phyloP scores from a whole-genome alignment of 192 early-diverging fungal species.

The Backusella tarrabulga region DNA sequence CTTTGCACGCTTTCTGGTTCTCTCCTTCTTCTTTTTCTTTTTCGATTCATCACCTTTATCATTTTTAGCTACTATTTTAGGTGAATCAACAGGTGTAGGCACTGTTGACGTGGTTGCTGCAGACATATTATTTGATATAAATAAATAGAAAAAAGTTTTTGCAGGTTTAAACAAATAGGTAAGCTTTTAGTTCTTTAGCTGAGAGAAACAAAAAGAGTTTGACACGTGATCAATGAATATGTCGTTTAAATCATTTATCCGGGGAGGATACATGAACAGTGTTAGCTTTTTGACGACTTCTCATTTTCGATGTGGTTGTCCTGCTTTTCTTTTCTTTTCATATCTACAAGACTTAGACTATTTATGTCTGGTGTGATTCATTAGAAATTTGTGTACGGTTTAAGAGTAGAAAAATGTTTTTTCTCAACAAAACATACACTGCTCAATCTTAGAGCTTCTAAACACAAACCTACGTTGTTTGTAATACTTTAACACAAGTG shows the following conservation, averaged over 20 bases:
- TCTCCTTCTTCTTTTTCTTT: slow-evolving; percentile 20
- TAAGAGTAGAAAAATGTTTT: no score
- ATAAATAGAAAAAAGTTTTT: background rate
- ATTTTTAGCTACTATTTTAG: background rate
- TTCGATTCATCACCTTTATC: background rate
- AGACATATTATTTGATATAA: background rate
- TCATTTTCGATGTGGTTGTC: no score
- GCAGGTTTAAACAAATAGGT: background rate
- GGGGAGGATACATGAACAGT: background rate
- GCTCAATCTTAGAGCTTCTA: no score
- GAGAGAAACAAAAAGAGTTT: background rate
- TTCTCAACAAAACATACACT: no score
- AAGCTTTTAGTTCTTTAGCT: no score
- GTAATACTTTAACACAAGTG: no score
- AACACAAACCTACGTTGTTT: no score
- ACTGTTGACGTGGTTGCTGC: background rate
- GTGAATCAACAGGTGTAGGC: background rate
- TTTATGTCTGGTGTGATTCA: no score
- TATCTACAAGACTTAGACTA: no score
- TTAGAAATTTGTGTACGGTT: no score
- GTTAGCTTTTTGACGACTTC: no score
- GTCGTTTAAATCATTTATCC: background rate
- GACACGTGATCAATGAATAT: background rate
- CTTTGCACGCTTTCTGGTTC: slow-evolving; percentile 27
- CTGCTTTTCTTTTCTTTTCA: no score